Conservation (phyloP, 163 green algal species). For the Chlamydomonas reinhardtii region DNA sequence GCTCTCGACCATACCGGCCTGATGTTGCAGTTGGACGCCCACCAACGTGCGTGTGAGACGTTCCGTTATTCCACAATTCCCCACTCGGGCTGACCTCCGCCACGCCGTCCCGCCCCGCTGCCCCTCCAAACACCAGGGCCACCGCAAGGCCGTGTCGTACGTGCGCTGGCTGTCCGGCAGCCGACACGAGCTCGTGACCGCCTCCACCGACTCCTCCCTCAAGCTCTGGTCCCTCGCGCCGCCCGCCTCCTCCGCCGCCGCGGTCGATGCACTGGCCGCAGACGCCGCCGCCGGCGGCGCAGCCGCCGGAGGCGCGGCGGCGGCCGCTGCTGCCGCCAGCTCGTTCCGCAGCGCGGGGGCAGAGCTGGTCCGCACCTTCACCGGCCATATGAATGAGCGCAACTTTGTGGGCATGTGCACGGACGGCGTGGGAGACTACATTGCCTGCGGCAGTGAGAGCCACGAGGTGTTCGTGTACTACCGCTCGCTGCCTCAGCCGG, state of each 20-base stretch:
- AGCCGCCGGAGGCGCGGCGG: not conserved
- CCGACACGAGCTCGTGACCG: conserved; percentile 71
- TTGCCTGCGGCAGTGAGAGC: conserved; percentile 84
- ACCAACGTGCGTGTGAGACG: too few relatives aligned
- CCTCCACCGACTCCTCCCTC: conserved; percentile 85
- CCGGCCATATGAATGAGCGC: conserved; percentile 86
- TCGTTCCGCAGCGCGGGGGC: not conserved
- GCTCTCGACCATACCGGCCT: too few relatives aligned
- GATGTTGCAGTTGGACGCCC: too few relatives aligned
- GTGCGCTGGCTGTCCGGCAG: conserved; percentile 72
- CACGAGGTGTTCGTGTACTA: conserved; percentile 76
- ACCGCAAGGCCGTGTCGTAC: conserved; percentile 84
- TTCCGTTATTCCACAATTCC: too few relatives aligned
- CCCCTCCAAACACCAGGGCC: conserved; percentile 52
- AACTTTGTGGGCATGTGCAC: conserved; percentile 92
- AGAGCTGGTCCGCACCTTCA: conserved; percentile 59
- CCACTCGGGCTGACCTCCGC: too few relatives aligned
- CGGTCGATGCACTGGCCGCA: not conserved
- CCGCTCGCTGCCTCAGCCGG: conserved; percentile 68
- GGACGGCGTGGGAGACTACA: conserved; percentile 62
- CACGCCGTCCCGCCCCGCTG: too few relatives aligned
- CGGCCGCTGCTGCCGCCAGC: not conserved
- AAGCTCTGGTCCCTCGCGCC: conserved; percentile 73
- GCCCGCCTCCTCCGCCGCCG: conserved; percentile 34
- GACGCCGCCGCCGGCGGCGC: not conserved